Conservation (phyloP, 1,284 basidiomycete species). For the Athelia sp. region DNA sequence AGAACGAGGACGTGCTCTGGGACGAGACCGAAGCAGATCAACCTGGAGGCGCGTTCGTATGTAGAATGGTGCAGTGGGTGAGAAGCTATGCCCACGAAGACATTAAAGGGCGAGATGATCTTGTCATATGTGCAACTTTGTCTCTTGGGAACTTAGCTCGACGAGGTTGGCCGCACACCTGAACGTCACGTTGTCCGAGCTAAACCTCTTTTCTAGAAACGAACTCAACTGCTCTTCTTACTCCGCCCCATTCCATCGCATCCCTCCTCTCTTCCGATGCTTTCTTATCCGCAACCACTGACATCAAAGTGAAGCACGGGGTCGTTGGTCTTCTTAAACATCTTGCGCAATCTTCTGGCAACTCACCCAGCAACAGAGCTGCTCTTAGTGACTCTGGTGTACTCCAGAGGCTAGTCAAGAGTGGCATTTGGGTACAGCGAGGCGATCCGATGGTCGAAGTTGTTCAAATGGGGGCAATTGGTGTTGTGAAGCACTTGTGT, state of each 20-base stretch:
- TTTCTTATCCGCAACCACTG: constrained; percentile 47
- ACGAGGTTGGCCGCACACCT: constrained; percentile 47
- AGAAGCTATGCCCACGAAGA: constrained; percentile 39
- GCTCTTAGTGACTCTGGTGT: constrained; percentile 62
- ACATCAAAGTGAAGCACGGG: constrained; percentile 83
- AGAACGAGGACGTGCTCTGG: constrained; percentile 72
- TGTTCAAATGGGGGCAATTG: constrained; percentile 86
- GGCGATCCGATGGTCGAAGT: constrained; percentile 74
- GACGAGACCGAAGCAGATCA: constrained; percentile 49
- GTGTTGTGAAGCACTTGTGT: constrained; percentile 86
- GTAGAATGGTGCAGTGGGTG: constrained; percentile 76
- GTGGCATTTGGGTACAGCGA: constrained; percentile 68
- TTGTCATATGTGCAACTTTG: constrained; percentile 78
- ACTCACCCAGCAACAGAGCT: constrained; percentile 55
- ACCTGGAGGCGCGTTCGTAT: constrained; percentile 69
- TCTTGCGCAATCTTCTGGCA: constrained; percentile 67
- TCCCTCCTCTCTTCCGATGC: constrained; percentile 43
- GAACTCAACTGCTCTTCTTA: constrained; percentile 57
- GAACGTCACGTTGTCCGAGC: not conserved
- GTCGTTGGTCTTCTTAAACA: constrained; percentile 82
- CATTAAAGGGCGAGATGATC: constrained; percentile 54
- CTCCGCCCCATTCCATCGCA: constrained; percentile 47
- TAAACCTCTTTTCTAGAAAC: constrained; percentile 41
- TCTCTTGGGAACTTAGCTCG: constrained; percentile 79
- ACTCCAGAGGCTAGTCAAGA: constrained; percentile 56